Evolutionary conservation across 2,329 filamentous ascomycete genomes (phyloP), one percentile per base, ranked within the genome.

Genomic region (Huntiella abstrusa): DNA sequence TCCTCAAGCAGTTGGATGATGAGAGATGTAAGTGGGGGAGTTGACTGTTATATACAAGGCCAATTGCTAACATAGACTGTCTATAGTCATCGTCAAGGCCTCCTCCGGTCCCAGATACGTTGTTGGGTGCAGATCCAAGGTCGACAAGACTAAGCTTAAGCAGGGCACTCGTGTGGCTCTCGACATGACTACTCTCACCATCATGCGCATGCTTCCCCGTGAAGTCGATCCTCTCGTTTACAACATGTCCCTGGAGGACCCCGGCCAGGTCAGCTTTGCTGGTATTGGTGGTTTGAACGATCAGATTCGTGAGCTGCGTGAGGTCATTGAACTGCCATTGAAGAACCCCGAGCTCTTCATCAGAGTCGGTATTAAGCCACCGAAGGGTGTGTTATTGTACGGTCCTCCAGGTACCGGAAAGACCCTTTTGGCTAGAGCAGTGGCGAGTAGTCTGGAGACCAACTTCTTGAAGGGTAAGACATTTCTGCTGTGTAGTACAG

Each of bases 241-340:
- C 75, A 98, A 98, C 71, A 98, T 98, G 91, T 98, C 91, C 15
- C 66, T 98, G 56, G 91, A 98, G 63, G 91, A 98, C 60, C 91
- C 91, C 0, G 91, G 91, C 4, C 88, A 96, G 63, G 81, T 98
- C 63, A 95, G 84, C 69, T 98, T 98, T 64, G 88, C 81, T 36
- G 91, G 92, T 56, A 98, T 98, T 55, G 91, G 91, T 67, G 91
- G 91, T 53, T 66, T 98, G 58, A 98, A 98, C 61, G 91, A 98
- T 55, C 91, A 98, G 69, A 98, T 98, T 58, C 76, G 91, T 64
- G 92, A 98, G 67, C 68, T 98, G 55, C 76, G 91, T 60, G 91
- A 98, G 64, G 92, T 98, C 45, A 98, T 98, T 58, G 91, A 98
- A 66, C 67, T 98, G 57, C 91, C 91, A 44, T 71, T 98, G 57